Evolutionary conservation across 768 basidiomycete species (phyloP).

Genomic region (Pisolithus orientalis): DNA sequence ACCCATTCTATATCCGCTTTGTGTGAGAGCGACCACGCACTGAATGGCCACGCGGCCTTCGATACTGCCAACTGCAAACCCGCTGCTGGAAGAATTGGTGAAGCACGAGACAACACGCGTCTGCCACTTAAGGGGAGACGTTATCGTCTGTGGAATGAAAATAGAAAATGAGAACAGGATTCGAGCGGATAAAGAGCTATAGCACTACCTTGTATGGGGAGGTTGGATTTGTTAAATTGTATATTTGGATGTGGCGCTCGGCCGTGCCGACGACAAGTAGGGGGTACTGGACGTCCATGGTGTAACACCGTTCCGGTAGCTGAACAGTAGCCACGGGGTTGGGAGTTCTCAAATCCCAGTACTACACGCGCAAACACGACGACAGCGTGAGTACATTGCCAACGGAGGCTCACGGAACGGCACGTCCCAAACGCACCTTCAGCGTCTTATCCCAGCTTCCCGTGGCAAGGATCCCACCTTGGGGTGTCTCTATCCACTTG

Average conservation of each 20-base stretch:
- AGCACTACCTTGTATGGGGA: slow-evolving; percentile 64
- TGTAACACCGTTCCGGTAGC: slow-evolving; percentile 89
- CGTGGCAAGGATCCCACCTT: slow-evolving; percentile 75
- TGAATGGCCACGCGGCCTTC: slow-evolving; percentile 95
- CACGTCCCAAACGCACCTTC: slow-evolving; percentile 48
- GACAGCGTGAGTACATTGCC: neutral
- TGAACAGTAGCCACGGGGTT: slow-evolving; percentile 71
- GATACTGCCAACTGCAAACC: slow-evolving; percentile 81
- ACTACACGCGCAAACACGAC: slow-evolving; percentile 39
- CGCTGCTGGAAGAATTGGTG: slow-evolving; percentile 55
- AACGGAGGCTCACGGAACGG: neutral
- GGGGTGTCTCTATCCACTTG: slow-evolving; percentile 72
- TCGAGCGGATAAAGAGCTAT: neutral
- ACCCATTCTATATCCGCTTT: neutral
- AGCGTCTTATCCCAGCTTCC: slow-evolving; percentile 98
- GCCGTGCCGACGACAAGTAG: slow-evolving; percentile 91
- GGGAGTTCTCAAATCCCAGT: slow-evolving; percentile 85
- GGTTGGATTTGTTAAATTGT: slow-evolving; percentile 78
- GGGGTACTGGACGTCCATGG: slow-evolving; percentile 74
- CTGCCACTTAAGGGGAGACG: slow-evolving; percentile 91
- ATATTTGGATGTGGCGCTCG: slow-evolving; percentile 86
- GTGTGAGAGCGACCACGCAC: slow-evolving; percentile 42
- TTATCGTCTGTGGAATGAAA: slow-evolving; percentile 49
- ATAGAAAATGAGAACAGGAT: slow-evolving; percentile 1
- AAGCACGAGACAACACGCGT: slow-evolving; percentile 84